Conservation (phyloP, 305 asterid genomes). For the Solanum hybrid region DNA sequence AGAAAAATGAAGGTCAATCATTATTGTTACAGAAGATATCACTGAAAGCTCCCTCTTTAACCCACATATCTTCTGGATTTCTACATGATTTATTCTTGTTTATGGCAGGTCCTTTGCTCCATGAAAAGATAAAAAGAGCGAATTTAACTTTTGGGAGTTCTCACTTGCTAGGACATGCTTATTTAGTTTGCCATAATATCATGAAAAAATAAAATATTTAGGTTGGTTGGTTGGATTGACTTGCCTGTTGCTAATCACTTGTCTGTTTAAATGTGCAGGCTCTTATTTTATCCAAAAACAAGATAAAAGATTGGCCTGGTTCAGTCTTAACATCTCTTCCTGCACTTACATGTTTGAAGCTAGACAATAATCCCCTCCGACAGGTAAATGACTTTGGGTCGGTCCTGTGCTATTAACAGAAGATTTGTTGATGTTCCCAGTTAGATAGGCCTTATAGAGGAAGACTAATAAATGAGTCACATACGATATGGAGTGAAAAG, state of each 20-base stretch:
- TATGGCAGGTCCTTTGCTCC: background rate
- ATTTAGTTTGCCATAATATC: background rate
- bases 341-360: conserved; percentile 77
- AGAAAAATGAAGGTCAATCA: background rate
- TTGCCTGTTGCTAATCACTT: background rate
- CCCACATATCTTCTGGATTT: background rate
- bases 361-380: conserved; percentile 72
- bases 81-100: background rate
- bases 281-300: conserved; percentile 79
- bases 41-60: background rate
- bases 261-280: conserved; percentile 32
- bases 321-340: conserved; percentile 55
- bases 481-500: background rate
- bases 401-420: background rate
- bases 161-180: background rate
- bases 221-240: background rate
- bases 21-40: background rate
- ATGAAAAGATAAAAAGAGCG: background rate
- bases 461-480: background rate
- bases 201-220: background rate
- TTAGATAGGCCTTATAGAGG: background rate
- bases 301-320: conserved; percentile 86
- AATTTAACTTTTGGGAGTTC: background rate
- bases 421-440: background rate
- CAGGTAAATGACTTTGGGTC: conserved; percentile 38